These are phyloP conservation scores for Collybiopsis confluens DNA, from an alignment of 768 basidiomycete species.

Conservation along the genomic window DNA sequence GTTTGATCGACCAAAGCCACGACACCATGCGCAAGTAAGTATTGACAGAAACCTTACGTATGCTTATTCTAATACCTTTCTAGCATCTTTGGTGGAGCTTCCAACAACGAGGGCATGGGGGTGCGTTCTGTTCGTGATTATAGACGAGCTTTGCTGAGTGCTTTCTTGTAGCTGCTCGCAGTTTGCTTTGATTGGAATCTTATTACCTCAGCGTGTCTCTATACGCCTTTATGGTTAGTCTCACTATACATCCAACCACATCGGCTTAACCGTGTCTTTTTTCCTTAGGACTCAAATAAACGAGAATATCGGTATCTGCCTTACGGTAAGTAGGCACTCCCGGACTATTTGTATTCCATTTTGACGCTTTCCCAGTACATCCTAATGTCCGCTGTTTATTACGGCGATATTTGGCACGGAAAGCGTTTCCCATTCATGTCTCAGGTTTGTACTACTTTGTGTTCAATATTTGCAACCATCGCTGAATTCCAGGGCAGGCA, in stretches of 20 bases:
- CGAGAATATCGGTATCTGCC: conserved; percentile 16
- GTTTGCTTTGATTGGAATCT: conserved; percentile 25
- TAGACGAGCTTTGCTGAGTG: not conserved
- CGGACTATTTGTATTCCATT: no score
- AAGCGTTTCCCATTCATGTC: no score
- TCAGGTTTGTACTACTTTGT: no score
- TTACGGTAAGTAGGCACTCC: conserved; percentile 7
- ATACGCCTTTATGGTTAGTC: not conserved
- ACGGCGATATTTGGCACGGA: conserved; percentile 18
- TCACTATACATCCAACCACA: not conserved
- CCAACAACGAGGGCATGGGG: conserved; percentile 31
- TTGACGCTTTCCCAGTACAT: not conserved
- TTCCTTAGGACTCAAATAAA: conserved; percentile 16
- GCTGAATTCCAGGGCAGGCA: conserved; percentile 9
- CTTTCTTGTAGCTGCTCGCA: conserved; percentile 18
- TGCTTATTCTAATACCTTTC: not conserved
- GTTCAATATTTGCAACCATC: no score
- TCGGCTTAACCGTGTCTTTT: no score
- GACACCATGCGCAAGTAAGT: conserved; percentile 24
- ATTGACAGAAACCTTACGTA: not conserved
- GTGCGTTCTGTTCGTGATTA: not conserved
- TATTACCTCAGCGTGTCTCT: conserved; percentile 14
- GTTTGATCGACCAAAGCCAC: conserved; percentile 20
- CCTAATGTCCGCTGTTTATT: conserved; percentile 14
- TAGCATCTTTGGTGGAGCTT: conserved; percentile 30